Base-by-base conservation (phyloP, 371 early-diverging fungal species). In the Encephalitozoon intestinalis region DNA sequence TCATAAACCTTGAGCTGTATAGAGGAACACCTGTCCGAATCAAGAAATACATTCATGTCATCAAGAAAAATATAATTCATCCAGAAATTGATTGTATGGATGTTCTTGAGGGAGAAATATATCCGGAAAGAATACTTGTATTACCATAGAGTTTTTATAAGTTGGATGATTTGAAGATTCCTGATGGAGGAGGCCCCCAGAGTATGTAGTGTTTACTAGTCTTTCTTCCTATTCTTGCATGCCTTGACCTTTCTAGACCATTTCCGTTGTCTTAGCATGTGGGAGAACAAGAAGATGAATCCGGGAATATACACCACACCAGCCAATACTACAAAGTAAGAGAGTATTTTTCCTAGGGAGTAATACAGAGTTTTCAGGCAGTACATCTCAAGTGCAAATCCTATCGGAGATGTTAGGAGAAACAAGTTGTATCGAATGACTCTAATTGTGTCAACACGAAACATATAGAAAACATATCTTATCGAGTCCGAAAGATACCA, bases 401-500 rank as follows among this genome's bases (percentile, higher is more conserved):
- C 76, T 43, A 68, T 26, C 28, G 80, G 80, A 64, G 75, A 80
- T 3, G 69, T 31, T 30, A 76, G n/a, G 26, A 80, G 44, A 53
- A 76, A 80, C 18, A 69, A 21, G 66, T 76, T 80, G 34, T 80
- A 80, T 46, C 80, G 37, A 15, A 80, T 7, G 7, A 37, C 25
- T 41, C 70, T 76, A 15, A 80, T 8, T 44, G 51, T 44, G 41
- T 39, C 25, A 0, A 6, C 51, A 52, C 76, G 66, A 31, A 44
- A 68, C 8, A 69, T 34, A 50, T 80, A 80, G 70, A 75, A 80
- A 0, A 73, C 8, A 51, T 80, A 80, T 37, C 80, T 63, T 53
- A 73, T 66, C 34, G 63, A 26, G 64, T 80, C 76, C 18, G 73
- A 67, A 11, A 80, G 51, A 43, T 64, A 72, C 80, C 80, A 80